Percentiles rank a stretch among this genome's conserved stretches.
phyloP scores from a whole-genome alignment of 805 yeast species.

The Schizosaccharomyces octosporus region DNA sequence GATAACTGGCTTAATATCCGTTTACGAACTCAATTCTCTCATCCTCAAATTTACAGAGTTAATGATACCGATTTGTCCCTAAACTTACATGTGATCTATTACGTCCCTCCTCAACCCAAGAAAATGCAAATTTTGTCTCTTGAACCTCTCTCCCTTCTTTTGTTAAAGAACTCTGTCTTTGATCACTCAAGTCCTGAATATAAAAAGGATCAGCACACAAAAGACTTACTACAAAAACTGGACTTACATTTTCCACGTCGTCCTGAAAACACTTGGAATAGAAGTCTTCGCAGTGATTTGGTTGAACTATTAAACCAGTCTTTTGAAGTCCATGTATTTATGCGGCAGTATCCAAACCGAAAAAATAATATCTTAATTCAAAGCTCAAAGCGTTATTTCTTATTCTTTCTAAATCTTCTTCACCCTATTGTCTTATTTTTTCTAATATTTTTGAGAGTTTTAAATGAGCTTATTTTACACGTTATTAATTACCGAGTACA shows the following conservation, averaged over 20 bases:
- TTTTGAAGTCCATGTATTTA: conserved; percentile 13
- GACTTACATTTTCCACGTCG: conserved; percentile 8
- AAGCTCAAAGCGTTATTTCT: conserved; percentile 1
- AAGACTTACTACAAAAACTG: conserved; percentile 8
- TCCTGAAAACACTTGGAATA: conserved; percentile 3
- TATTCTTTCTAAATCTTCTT: conserved; percentile 2
- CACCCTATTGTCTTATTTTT: conserved; percentile 7
- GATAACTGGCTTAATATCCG: neutral
- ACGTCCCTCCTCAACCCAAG: conserved; percentile 44
- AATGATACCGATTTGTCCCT: neutral
- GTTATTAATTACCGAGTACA: conserved; percentile 12
- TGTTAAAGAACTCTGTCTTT: conserved; percentile 14
- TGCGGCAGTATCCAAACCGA: conserved; percentile 7
- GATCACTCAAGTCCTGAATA: conserved; percentile 11
- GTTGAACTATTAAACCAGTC: conserved; percentile 16
- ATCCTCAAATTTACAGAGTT: neutral
- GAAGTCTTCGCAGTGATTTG: conserved; percentile 8
- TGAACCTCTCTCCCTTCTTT: conserved; percentile 43
- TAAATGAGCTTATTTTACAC: conserved; percentile 13
- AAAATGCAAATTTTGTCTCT: conserved; percentile 56
- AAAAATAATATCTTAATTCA: conserved; percentile 3
- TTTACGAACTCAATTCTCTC: neutral
- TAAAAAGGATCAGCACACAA: conserved; percentile 7
- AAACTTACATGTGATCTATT: conserved; percentile 21
- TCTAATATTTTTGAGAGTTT: conserved; percentile 10